Conservation (phyloP, 2,329 filamentous ascomycete genomes). For the Elsinoe necatrix region DNA sequence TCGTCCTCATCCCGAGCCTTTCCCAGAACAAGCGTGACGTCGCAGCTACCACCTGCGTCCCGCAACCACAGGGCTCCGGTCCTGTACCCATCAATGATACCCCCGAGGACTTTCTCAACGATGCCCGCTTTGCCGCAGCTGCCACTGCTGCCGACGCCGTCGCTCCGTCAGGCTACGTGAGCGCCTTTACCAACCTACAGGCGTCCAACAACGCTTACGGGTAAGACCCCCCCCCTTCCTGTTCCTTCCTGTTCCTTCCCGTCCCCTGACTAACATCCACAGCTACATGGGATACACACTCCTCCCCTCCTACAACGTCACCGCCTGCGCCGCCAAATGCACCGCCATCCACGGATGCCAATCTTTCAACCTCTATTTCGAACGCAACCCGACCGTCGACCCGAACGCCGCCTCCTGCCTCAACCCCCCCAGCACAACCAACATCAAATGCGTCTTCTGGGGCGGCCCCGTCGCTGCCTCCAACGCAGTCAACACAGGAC, state of each 20-base stretch:
- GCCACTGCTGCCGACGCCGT: slow-evolving; percentile 22
- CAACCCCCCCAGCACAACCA: slow-evolving; percentile 18
- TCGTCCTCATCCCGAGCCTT: slow-evolving; percentile 81
- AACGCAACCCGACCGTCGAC: slow-evolving; percentile 19
- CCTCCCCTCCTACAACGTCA: slow-evolving; percentile 15
- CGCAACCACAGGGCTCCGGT: slow-evolving; percentile 6
- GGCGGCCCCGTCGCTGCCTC: slow-evolving; percentile 16
- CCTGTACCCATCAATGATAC: slow-evolving; percentile 21
- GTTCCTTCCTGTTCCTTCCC: neutral
- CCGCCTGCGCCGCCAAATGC: slow-evolving; percentile 15
- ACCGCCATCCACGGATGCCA: slow-evolving; percentile 16
- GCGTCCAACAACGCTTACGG: slow-evolving; percentile 21
- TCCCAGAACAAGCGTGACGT: neutral
- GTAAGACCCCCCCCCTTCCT: neutral
- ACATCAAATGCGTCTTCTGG: slow-evolving; percentile 21
- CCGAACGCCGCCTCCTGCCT: slow-evolving; percentile 20
- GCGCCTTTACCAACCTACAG: slow-evolving; percentile 24
- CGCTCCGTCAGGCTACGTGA: slow-evolving; percentile 24
- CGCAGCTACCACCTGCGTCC: slow-evolving; percentile 1
- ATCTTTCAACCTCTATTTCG: slow-evolving; percentile 19
- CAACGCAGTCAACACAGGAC: slow-evolving; percentile 20
- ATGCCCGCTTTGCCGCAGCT: slow-evolving; percentile 18
- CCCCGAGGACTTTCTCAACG: slow-evolving; percentile 22
- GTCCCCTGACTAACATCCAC: neutral
- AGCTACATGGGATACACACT: slow-evolving; percentile 24